Percentiles rank a stretch among this genome's conserved stretches.
Evolutionary conservation across 345 rosid genomes (phyloP).

Genomic region (Aquilaria yunnanensis): DNA sequence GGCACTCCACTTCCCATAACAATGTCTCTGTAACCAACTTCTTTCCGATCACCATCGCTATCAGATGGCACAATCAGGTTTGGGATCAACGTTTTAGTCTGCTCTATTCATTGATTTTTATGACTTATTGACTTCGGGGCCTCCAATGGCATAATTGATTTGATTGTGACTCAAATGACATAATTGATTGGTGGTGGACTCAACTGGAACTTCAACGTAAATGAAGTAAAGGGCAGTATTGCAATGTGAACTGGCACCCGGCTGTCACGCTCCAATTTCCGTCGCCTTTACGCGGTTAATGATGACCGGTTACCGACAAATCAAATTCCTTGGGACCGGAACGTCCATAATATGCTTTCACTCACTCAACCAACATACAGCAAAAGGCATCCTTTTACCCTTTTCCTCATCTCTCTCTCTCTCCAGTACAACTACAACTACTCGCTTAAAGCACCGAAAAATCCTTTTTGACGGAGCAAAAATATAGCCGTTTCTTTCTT

Average conservation of each 20-base stretch:
- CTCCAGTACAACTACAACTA: not conserved
- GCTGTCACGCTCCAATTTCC: slow-evolving; percentile 24
- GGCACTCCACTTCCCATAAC: too few species aligned
- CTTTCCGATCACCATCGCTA: too few species aligned
- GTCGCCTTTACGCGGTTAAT: slow-evolving; percentile 3
- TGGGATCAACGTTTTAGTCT: too few species aligned
- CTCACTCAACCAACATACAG: not conserved
- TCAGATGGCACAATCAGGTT: too few species aligned
- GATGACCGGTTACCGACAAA: slow-evolving; percentile 35
- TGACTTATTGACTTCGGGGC: too few species aligned
- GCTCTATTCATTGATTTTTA: too few species aligned
- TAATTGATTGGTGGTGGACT: too few species aligned
- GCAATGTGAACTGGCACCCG: slow-evolving; percentile 25
- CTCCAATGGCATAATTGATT: too few species aligned
- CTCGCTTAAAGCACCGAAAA: not conserved
- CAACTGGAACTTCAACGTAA: too few species aligned
- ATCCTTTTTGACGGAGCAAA: not conserved
- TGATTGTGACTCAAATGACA: too few species aligned
- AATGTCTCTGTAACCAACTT: too few species aligned
- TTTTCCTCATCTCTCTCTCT: not conserved
- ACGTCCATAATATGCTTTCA: not conserved
- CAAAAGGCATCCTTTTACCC: not conserved
- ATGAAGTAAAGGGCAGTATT: too few species aligned
- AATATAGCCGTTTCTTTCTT: slow-evolving; percentile 27
- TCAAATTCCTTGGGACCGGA: not conserved